phyloP scores from a whole-genome alignment of 169 alveolate species.

The Plasmodium blacklocki region DNA sequence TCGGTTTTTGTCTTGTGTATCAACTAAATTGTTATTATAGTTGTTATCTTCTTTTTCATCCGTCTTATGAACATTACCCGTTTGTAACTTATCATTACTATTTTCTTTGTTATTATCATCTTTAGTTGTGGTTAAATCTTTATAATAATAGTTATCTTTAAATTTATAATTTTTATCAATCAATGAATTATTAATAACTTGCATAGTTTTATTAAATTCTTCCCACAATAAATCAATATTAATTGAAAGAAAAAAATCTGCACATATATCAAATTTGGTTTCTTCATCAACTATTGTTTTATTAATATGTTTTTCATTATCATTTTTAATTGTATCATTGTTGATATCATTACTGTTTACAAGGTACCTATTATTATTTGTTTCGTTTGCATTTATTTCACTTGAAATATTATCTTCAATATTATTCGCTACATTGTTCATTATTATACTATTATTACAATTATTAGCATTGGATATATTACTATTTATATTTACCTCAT shows the following conservation, averaged over 20 bases:
- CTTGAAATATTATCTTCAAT: neutral
- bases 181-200: slow-evolving; percentile 59
- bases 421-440: neutral
- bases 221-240: slow-evolving; percentile 66
- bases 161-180: slow-evolving; percentile 60
- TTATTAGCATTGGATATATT: neutral
- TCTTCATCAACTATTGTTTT: slow-evolving; percentile 23
- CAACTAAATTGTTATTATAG: neutral
- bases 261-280: slow-evolving; percentile 69
- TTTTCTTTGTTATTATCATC: neutral
- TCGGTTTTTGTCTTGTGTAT: neutral
- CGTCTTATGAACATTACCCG: neutral
- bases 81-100: neutral
- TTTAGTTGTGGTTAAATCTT: neutral
- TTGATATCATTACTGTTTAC: neutral
- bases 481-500: neutral
- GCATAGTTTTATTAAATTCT: slow-evolving; percentile 73
- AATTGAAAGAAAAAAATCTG: slow-evolving; percentile 56
- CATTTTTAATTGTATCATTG: neutral
- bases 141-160: slow-evolving; percentile 14
- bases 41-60: neutral
- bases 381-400: slow-evolving; percentile 1
- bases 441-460: neutral
- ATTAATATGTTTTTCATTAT: slow-evolving; percentile 1
- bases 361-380: neutral